Conservation (phyloP, 139 green algal genomes). For the Astrephomene gubernaculifera region DNA sequence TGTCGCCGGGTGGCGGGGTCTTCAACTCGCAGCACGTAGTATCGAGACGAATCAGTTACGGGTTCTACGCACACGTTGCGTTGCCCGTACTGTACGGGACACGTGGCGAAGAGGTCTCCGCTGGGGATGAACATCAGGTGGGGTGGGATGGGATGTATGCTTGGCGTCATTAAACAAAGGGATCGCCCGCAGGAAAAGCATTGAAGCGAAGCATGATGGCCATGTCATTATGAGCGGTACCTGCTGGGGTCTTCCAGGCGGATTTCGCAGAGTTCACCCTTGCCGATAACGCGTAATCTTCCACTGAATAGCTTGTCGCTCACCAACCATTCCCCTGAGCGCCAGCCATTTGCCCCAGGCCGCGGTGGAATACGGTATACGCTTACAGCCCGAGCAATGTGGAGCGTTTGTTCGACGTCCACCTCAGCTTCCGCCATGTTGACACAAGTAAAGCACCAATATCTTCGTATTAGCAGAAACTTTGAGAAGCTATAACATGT, state of each 20-base stretch:
- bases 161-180: background rate
- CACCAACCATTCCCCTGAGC: conserved; percentile 67
- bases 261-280: conserved; percentile 61
- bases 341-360: conserved; percentile 52
- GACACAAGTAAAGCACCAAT: no score
- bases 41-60: conserved; percentile 68
- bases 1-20: conserved; percentile 73
- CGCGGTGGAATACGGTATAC: conserved; percentile 73
- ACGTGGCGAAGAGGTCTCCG: conserved; percentile 81
- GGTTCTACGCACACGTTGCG: conserved; percentile 71
- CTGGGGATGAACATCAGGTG: no score
- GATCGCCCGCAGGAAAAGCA: no score
- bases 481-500: no score
- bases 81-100: conserved; percentile 70
- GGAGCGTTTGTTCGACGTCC: conserved; percentile 59
- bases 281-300: conserved; percentile 60
- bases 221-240: no score
- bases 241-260: conserved; percentile 69
- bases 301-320: conserved; percentile 74
- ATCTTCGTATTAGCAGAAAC: no score
- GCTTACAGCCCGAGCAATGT: conserved; percentile 38
- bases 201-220: no score
- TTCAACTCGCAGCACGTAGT: conserved; percentile 86
- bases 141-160: background rate
- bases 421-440: background rate